These are phyloP conservation scores for Microbotryum silenes-acaulis DNA, from an alignment of 1,284 basidiomycete species.

Conservation along the genomic window DNA sequence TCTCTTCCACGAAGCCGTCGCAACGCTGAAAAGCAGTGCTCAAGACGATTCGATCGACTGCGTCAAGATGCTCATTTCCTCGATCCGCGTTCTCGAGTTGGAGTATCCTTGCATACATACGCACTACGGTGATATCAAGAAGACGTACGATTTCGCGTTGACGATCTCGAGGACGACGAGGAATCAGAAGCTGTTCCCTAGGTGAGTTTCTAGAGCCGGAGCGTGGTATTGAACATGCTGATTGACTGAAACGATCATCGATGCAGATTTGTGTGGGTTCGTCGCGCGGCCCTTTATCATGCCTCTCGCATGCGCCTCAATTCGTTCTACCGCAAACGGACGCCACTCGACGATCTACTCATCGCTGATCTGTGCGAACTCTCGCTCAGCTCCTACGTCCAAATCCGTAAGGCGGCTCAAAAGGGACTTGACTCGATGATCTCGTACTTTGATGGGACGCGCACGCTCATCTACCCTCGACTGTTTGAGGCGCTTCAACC, in stretches of 20 bases:
- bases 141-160: conserved; percentile 33
- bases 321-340: conserved; percentile 69
- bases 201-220: conserved; percentile 33
- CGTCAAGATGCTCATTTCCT: conserved; percentile 51
- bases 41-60: conserved; percentile 89
- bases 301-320: conserved; percentile 61
- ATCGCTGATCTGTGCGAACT: conserved; percentile 72
- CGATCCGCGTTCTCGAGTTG: conserved; percentile 65
- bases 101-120: conserved; percentile 54
- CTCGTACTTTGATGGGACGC: conserved; percentile 73
- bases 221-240: conserved; percentile 46
- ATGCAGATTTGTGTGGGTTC: conserved; percentile 56
- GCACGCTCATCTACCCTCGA: conserved; percentile 46
- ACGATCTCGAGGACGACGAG: conserved; percentile 33
- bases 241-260: conserved; percentile 46
- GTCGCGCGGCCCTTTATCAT: conserved; percentile 60
- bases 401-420: conserved; percentile 66
- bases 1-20: conserved; percentile 61
- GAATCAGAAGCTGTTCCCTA: conserved; percentile 39
- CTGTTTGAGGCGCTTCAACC: conserved; percentile 59
- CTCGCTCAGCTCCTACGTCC: conserved; percentile 74
- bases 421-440: conserved; percentile 56
- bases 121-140: conserved; percentile 28
- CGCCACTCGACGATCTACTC: conserved; percentile 69
- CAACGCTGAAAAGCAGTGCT: conserved; percentile 44